phyloP scores from a whole-genome alignment of 2,329 filamentous ascomycete species.

The Acrodontium crateriforme region DNA sequence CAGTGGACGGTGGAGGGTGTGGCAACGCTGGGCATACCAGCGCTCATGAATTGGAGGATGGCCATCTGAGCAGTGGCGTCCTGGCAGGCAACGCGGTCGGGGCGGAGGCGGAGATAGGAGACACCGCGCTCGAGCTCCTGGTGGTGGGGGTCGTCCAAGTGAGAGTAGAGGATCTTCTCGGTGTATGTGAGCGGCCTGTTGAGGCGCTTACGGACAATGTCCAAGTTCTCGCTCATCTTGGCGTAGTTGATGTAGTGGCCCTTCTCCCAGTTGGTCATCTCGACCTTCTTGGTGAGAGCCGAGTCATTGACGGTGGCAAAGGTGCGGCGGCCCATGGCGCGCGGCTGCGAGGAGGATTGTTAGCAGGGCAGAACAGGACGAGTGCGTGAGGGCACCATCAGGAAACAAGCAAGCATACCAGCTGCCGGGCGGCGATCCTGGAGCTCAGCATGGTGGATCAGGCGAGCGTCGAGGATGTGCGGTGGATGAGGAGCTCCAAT shows the following conservation, averaged over 20 bases:
- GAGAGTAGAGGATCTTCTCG: conserved; percentile 98
- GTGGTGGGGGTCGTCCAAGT: conserved; percentile 89
- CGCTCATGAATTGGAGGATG: conserved; percentile 98
- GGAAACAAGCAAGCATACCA: conserved; percentile 21
- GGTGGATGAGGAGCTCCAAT: conserved; percentile 6
- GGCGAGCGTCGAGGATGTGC: conserved; percentile 6
- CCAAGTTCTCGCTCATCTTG: conserved; percentile 97
- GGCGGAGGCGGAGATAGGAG: conserved; percentile 92
- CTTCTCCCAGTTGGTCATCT: conserved; percentile 94
- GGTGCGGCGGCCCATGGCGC: conserved; percentile 39
- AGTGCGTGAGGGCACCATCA: not conserved
- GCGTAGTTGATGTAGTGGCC: conserved; percentile 96
- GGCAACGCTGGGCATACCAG: conserved; percentile 87
- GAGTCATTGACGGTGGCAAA: conserved; percentile 80
- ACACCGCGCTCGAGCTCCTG: conserved; percentile 93
- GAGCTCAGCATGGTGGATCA: conserved; percentile 23
- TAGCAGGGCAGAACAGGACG: conserved; percentile 7
- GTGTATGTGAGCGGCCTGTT: conserved; percentile 89
- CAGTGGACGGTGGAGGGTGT: conserved; percentile 96
- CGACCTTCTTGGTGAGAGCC: conserved; percentile 87
- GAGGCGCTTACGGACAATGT: conserved; percentile 74
- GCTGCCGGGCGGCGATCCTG: conserved; percentile 25
- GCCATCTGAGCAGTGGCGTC: conserved; percentile 99
- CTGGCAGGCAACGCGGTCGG: conserved; percentile 96
- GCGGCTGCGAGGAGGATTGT: conserved; percentile 13